Percentiles rank a stretch among this genome's conserved stretches.
Conservation (phyloP, 2,329 filamentous ascomycete species). For the Purpureocillium takamizusanense region DNA sequence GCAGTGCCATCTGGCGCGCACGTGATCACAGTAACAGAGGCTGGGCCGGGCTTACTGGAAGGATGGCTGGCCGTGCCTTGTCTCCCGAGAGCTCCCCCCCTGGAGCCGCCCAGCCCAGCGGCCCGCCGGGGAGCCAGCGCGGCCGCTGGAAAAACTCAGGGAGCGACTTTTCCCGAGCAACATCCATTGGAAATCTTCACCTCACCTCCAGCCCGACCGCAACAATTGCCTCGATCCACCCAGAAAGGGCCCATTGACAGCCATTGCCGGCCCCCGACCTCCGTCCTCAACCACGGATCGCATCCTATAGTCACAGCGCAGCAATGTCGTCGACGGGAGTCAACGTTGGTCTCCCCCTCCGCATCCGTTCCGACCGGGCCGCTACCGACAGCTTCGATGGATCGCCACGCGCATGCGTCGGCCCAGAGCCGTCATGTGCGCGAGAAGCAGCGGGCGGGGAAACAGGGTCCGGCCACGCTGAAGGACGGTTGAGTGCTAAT, state of each 20-base stretch:
- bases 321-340: constrained; percentile 61
- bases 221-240: constrained; percentile 29
- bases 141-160: constrained; percentile 26
- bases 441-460: too few species aligned
- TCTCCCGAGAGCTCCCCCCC: too few species aligned
- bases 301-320: constrained; percentile 28
- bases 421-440: too few species aligned
- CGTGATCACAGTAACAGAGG: too few species aligned
- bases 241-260: constrained; percentile 35
- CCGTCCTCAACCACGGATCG: constrained; percentile 24
- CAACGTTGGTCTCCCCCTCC: constrained; percentile 45
- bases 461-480: not conserved
- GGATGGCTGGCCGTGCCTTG: too few species aligned
- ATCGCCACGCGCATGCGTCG: too few species aligned
- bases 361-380: constrained; percentile 13
- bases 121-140: too few species aligned
- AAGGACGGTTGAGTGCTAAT: constrained; percentile 15
- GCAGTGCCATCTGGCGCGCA: too few species aligned
- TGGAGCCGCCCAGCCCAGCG: too few species aligned
- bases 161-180: constrained; percentile 37
- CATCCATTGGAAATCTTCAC: constrained; percentile 31
- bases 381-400: not conserved
- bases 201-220: constrained; percentile 22
- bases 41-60: too few species aligned
- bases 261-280: constrained; percentile 26